phyloP scores from a whole-genome alignment of 148 eudicot genomes.

The Pharnaceum exiguum region DNA sequence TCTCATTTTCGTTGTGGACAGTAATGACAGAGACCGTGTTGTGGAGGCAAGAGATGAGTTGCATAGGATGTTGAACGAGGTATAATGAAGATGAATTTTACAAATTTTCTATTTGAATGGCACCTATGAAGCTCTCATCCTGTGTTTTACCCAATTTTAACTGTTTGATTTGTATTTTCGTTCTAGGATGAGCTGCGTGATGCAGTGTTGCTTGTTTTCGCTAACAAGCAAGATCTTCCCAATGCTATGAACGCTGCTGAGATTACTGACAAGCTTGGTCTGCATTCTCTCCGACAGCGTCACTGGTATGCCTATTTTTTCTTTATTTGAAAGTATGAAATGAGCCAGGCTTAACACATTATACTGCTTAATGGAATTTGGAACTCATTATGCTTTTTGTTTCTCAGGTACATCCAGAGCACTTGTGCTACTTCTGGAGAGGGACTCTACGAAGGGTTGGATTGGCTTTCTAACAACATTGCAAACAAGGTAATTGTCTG shows the following conservation, averaged over 20 bases:
- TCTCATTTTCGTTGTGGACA: slow-evolving; percentile 78
- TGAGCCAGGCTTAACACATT: background rate
- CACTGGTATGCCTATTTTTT: slow-evolving; percentile 45
- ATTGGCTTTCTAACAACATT: slow-evolving; percentile 77
- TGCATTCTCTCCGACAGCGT: slow-evolving; percentile 74
- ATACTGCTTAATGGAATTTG: no score
- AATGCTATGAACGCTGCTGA: slow-evolving; percentile 84
- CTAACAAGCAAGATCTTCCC: slow-evolving; percentile 81
- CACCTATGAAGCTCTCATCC: no score
- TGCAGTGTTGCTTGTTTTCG: slow-evolving; percentile 70
- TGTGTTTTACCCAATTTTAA: no score
- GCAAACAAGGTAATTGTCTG: slow-evolving; percentile 50
- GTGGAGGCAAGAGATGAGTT: slow-evolving; percentile 83
- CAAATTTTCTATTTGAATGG: background rate
- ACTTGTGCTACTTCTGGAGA: slow-evolving; percentile 76
- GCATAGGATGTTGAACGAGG: slow-evolving; percentile 88
- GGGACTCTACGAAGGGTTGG: slow-evolving; percentile 71
- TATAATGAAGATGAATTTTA: slow-evolving; percentile 7
- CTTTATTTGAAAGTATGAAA: background rate
- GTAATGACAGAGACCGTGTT: slow-evolving; percentile 80
- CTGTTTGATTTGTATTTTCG: slow-evolving; percentile 2
- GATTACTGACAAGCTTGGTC: slow-evolving; percentile 70
- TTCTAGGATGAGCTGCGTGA: slow-evolving; percentile 64
- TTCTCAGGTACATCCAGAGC: slow-evolving; percentile 81
- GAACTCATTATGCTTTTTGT: background rate